phyloP scores from a whole-genome alignment of 1,284 basidiomycete species.

The Fomes fomentarius region DNA sequence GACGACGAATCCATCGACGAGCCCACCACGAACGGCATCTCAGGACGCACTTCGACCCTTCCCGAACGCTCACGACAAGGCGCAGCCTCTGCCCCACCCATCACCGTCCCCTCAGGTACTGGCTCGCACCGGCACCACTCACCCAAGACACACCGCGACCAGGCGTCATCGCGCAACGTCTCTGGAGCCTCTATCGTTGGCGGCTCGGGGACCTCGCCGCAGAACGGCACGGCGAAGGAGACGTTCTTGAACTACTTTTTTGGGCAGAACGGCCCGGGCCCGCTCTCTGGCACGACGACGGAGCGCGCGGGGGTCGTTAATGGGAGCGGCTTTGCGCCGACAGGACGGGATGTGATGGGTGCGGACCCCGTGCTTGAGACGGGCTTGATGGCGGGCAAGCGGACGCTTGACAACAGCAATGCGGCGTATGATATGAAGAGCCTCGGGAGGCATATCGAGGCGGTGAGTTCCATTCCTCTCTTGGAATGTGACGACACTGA shows the following conservation, averaged over 20 bases:
- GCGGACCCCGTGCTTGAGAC: constrained; percentile 50
- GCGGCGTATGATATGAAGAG: constrained; percentile 99
- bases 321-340: constrained; percentile 23
- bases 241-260: constrained; percentile 97
- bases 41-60: constrained; percentile 70
- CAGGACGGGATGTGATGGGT: constrained; percentile 63
- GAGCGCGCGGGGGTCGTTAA: constrained; percentile 37
- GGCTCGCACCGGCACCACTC: constrained; percentile 35
- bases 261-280: constrained; percentile 78
- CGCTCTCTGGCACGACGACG: constrained; percentile 54
- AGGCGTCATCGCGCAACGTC: constrained; percentile 37
- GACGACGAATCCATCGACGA: constrained; percentile 65
- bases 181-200: constrained; percentile 36
- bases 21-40: constrained; percentile 51
- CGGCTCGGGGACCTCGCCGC: constrained; percentile 9
- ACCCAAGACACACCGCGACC: constrained; percentile 30
- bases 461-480: constrained; percentile 55
- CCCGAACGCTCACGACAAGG: constrained; percentile 59
- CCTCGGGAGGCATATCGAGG: constrained; percentile 93
- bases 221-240: constrained; percentile 67
- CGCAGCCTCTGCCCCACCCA: constrained; percentile 39
- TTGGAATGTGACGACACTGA: background rate
- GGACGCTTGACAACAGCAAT: constrained; percentile 73
- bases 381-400: constrained; percentile 68
- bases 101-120: constrained; percentile 9